A percentile compares a stretch with the other conserved stretches of the same genome.
Conservation (phyloP, 1,139 yeast species). For the Blastobotrys ciferrii region DNA sequence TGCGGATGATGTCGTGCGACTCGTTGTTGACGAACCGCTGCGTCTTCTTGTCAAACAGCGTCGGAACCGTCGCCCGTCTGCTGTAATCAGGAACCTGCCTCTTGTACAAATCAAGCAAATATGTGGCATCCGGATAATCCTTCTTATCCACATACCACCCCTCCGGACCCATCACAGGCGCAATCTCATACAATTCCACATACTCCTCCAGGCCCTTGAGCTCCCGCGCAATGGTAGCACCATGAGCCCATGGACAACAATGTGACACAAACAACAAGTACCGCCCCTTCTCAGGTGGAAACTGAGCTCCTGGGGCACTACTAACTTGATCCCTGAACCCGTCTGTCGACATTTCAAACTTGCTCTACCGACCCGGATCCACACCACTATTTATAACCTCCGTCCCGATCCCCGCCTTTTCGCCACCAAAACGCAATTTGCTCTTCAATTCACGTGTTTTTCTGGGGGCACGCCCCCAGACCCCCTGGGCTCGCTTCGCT, state of each 20-base stretch:
- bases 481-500: no score
- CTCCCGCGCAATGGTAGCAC: conserved; percentile 69
- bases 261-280: conserved; percentile 83
- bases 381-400: background rate
- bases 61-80: conserved; percentile 89
- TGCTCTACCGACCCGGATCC: background rate
- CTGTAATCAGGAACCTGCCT: conserved; percentile 71
- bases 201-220: conserved; percentile 74
- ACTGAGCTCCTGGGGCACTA: conserved; percentile 48
- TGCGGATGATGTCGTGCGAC: conserved; percentile 81
- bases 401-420: no score
- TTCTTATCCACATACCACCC: conserved; percentile 70
- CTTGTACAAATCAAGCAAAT: conserved; percentile 68
- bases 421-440: background rate
- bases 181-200: conserved; percentile 48
- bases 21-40: conserved; percentile 87
- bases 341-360: background rate
- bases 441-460: background rate
- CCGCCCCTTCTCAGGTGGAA: conserved; percentile 71
- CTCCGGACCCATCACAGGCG: conserved; percentile 69
- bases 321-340: conserved; percentile 2
- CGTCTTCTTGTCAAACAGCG: conserved; percentile 82
- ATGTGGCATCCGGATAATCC: conserved; percentile 52
- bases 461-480: background rate
- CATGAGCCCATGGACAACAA: conserved; percentile 97